A percentile compares a stretch with the other conserved stretches of the same genome.
phyloP scores from a whole-genome alignment of 306 rosid species.

The Fagus crenata region DNA sequence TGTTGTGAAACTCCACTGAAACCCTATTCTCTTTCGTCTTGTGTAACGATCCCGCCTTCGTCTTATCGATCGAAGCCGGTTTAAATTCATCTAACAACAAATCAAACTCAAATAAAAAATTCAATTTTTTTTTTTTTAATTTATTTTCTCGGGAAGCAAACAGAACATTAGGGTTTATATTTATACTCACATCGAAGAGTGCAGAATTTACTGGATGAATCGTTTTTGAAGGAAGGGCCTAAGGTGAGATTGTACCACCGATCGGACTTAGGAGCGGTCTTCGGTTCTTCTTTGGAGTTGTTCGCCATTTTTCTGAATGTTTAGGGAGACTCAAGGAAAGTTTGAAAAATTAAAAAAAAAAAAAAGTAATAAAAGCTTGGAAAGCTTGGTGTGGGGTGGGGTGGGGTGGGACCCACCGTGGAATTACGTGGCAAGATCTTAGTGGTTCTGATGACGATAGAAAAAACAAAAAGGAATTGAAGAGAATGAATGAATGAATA shows the following conservation, averaged over 20 bases:
- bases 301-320: slow-evolving; percentile 49
- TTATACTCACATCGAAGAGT: slow-evolving; percentile 77
- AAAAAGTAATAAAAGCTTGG: no score
- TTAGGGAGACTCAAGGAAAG: slow-evolving; percentile 15
- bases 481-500: no score
- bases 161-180: not conserved
- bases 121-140: not conserved
- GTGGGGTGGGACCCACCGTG: not conserved
- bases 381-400: no score
- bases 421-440: slow-evolving; percentile 27
- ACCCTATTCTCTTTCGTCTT: slow-evolving; percentile 85
- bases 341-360: no score
- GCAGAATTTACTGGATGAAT: slow-evolving; percentile 77
- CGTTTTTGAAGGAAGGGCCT: slow-evolving; percentile 82
- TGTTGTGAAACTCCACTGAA: slow-evolving; percentile 82
- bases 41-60: slow-evolving; percentile 64
- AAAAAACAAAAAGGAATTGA: no score
- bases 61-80: slow-evolving; percentile 89
- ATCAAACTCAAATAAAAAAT: not conserved
- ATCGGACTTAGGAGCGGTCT: slow-evolving; percentile 71
- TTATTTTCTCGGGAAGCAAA: slow-evolving; percentile 26
- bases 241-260: slow-evolving; percentile 80
- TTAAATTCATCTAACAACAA: slow-evolving; percentile 72
- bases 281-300: slow-evolving; percentile 84
- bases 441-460: not conserved